Evolutionary conservation across 129 eudicot species (phyloP).

Genomic region (Tanacetum coccineum): DNA sequence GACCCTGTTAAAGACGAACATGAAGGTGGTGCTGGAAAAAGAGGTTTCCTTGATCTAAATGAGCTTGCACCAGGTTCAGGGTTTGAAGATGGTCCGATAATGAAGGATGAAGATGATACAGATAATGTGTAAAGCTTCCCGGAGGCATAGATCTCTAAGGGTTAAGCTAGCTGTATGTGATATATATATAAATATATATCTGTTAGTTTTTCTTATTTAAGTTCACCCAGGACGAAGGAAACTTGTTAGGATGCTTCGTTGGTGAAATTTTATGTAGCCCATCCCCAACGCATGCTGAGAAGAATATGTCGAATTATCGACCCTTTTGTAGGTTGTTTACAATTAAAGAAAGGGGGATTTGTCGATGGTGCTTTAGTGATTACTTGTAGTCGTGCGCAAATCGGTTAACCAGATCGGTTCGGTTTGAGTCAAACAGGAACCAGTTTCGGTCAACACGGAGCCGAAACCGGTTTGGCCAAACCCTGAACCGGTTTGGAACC

Average conservation of each 20-base stretch:
- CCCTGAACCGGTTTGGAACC: too few relatives aligned
- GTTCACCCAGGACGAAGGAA: too few relatives aligned
- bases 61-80: conserved; percentile 95
- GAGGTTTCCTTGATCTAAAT: conserved; percentile 80
- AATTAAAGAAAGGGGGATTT: conserved; percentile 15
- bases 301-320: conserved; percentile 29
- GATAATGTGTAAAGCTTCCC: conserved; percentile 43
- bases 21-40: conserved; percentile 35
- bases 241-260: conserved; percentile 15
- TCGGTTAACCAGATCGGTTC: too few relatives aligned
- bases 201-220: not conserved
- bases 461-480: too few relatives aligned
- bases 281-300: conserved; percentile 32
- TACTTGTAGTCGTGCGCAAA: too few relatives aligned
- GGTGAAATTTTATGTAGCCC: conserved; percentile 30
- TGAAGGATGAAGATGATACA: conserved; percentile 58
- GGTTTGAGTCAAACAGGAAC: too few relatives aligned
- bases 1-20: conserved; percentile 36
- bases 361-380: conserved; percentile 9
- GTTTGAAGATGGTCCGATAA: conserved; percentile 63
- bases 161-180: conserved; percentile 29
- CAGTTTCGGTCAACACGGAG: too few relatives aligned
- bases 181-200: conserved; percentile 19
- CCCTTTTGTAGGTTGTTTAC: conserved; percentile 33
- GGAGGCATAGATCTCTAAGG: not conserved